Conservation (phyloP, 2,329 filamentous ascomycete species). For the Sclerotinia nivalis region DNA sequence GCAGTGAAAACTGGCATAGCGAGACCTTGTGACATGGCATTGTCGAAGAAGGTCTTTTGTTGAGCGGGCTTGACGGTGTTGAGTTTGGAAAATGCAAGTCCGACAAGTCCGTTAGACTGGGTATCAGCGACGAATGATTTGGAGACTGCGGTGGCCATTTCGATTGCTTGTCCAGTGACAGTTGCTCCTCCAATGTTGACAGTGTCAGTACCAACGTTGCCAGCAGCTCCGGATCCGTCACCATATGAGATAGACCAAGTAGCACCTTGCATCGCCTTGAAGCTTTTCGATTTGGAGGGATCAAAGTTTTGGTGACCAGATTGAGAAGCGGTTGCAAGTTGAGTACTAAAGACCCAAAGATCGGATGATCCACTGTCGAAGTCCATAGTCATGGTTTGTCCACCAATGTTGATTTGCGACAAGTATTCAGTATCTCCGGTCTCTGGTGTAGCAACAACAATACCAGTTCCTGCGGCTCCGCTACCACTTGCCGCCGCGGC, state of each 20-base stretch:
- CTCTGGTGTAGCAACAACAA: constrained; percentile 65
- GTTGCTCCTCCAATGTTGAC: constrained; percentile 43
- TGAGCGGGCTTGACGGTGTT: constrained; percentile 41
- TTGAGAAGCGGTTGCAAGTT: constrained; percentile 37
- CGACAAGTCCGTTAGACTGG: constrained; percentile 59
- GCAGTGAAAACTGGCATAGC: constrained; percentile 61
- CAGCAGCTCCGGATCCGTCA: constrained; percentile 45
- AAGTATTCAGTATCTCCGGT: constrained; percentile 42
- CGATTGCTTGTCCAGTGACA: constrained; percentile 41
- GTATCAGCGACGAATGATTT: constrained; percentile 42
- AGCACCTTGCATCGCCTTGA: constrained; percentile 37
- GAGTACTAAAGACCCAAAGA: constrained; percentile 43
- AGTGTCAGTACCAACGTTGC: constrained; percentile 42
- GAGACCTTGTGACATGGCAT: constrained; percentile 36
- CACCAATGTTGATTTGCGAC: constrained; percentile 38
- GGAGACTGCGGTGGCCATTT: constrained; percentile 42
- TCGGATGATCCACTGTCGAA: constrained; percentile 43
- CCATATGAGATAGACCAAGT: constrained; percentile 43
- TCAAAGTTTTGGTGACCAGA: constrained; percentile 40
- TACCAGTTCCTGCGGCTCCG: constrained; percentile 48
- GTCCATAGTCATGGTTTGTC: constrained; percentile 41
- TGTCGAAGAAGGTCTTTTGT: constrained; percentile 44
- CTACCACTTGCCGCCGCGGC: constrained; percentile 36
- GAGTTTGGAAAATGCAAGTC: constrained; percentile 51
- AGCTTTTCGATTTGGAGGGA: constrained; percentile 38